Evolutionary conservation across 75 land plant genomes (phyloP).

Genomic region (Isoetes taiwanensis): DNA sequence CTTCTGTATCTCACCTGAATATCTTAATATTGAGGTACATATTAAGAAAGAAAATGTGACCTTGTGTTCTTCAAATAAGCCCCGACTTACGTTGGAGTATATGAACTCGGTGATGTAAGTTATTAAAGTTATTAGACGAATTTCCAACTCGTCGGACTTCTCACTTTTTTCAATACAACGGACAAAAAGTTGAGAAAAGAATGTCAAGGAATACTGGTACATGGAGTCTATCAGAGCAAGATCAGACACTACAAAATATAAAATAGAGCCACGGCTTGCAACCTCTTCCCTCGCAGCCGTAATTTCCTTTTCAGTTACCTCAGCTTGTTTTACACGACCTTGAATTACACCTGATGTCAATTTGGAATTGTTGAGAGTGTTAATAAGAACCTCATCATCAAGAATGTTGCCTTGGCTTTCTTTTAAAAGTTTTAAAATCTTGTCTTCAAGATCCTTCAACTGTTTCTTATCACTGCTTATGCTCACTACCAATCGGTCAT

Average conservation of each 20-base stretch:
- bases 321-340: constrained; percentile 24
- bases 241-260: constrained; percentile 27
- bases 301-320: constrained; percentile 25
- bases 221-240: constrained; percentile 28
- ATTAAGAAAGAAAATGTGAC: constrained; percentile 25
- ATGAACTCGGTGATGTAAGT: constrained; percentile 21
- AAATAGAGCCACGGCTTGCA: constrained; percentile 24
- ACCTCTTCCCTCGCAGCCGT: constrained; percentile 19
- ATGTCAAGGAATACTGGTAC: constrained; percentile 28
- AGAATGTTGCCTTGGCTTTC: constrained; percentile 31
- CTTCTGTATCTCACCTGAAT: constrained; percentile 12
- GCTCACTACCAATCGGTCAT: constrained; percentile 25
- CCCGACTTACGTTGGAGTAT: constrained; percentile 21
- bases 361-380: constrained; percentile 23
- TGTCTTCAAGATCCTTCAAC: constrained; percentile 27
- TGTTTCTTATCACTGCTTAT: constrained; percentile 29
- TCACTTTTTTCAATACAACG: constrained; percentile 24
- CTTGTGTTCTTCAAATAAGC: constrained; percentile 29
- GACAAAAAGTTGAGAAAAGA: constrained; percentile 22
- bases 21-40: constrained; percentile 21
- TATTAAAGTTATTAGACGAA: constrained; percentile 11
- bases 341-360: constrained; percentile 20
- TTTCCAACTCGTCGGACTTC: constrained; percentile 18
- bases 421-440: constrained; percentile 24
- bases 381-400: constrained; percentile 25